Evolutionary conservation across 2,329 filamentous ascomycete species (phyloP).

Genomic region (Pseudocercospora eumusae): DNA sequence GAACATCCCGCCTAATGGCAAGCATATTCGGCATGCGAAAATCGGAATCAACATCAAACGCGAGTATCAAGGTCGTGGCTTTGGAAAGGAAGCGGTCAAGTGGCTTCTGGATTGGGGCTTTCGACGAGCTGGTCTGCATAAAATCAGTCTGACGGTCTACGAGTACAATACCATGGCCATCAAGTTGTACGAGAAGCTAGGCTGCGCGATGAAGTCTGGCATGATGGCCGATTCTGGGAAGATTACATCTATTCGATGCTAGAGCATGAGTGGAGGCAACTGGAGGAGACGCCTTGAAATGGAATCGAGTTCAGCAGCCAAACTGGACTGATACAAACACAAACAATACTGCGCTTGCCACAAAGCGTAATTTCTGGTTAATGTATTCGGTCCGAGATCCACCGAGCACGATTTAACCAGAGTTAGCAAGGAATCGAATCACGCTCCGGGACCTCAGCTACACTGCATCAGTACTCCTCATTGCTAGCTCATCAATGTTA

Average conservation of each 20-base stretch:
- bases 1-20: not conserved
- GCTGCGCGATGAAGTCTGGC: slow-evolving; percentile 45
- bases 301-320: not conserved
- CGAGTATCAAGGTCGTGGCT: slow-evolving; percentile 43
- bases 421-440: not conserved
- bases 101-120: slow-evolving; percentile 54
- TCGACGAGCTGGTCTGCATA: slow-evolving; percentile 45
- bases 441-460: not conserved
- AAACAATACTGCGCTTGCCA: not conserved
- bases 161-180: slow-evolving; percentile 47
- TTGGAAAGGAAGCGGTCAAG: slow-evolving; percentile 49
- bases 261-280: slow-evolving; percentile 37
- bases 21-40: not conserved
- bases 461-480: not conserved
- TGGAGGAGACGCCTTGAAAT: not conserved
- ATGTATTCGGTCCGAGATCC: not conserved
- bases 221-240: slow-evolving; percentile 43
- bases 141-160: slow-evolving; percentile 44
- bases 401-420: slow-evolving; percentile 9
- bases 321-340: too few relatives aligned
- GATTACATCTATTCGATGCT: slow-evolving; percentile 42
- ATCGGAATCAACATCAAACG: slow-evolving; percentile 8
- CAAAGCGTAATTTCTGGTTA: not conserved
- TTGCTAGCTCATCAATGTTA: not conserved
- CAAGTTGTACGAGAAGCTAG: slow-evolving; percentile 47